Conservation (phyloP, 208 protist genomes). For the Spironucleus salmonicida region DNA sequence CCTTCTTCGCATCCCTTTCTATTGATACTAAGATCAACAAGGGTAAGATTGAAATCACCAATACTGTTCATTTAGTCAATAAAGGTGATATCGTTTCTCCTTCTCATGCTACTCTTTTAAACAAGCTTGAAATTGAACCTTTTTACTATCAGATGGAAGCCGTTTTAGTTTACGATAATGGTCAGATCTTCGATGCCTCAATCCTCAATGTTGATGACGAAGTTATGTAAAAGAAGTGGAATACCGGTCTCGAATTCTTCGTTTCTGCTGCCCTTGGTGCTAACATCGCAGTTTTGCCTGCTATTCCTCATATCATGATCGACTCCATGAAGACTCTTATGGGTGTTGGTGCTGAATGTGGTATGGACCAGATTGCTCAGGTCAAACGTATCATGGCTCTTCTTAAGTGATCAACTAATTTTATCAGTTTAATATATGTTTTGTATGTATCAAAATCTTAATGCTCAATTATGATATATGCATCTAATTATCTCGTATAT, state of each 20-base stretch:
- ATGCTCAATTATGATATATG: too few species aligned
- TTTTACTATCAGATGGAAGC: conserved; percentile 88
- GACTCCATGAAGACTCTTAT: conserved; percentile 88
- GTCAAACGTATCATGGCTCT: conserved; percentile 64
- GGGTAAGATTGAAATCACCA: conserved; percentile 92
- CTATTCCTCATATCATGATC: conserved; percentile 75
- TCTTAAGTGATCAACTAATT: too few species aligned
- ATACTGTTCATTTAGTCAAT: conserved; percentile 75
- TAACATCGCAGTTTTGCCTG: conserved; percentile 71
- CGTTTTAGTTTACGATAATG: conserved; percentile 75
- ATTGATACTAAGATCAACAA: conserved; percentile 95
- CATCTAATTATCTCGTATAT: too few species aligned
- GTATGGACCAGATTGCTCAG: conserved; percentile 57
- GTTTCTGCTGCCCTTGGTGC: conserved; percentile 75
- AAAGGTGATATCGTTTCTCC: conserved; percentile 72
- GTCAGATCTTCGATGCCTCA: conserved; percentile 66
- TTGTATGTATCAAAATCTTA: too few species aligned
- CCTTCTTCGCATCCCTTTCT: conserved; percentile 95
- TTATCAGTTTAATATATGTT: too few species aligned
- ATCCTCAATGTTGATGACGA: conserved; percentile 79
- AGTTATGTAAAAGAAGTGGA: conserved; percentile 63
- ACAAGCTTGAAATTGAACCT: conserved; percentile 91
- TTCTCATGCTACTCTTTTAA: conserved; percentile 82
- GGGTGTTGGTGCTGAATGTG: conserved; percentile 71
- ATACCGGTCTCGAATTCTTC: conserved; percentile 67